Conservation (phyloP, 129 eudicot species). For the Gnaphalium uliginosum region DNA sequence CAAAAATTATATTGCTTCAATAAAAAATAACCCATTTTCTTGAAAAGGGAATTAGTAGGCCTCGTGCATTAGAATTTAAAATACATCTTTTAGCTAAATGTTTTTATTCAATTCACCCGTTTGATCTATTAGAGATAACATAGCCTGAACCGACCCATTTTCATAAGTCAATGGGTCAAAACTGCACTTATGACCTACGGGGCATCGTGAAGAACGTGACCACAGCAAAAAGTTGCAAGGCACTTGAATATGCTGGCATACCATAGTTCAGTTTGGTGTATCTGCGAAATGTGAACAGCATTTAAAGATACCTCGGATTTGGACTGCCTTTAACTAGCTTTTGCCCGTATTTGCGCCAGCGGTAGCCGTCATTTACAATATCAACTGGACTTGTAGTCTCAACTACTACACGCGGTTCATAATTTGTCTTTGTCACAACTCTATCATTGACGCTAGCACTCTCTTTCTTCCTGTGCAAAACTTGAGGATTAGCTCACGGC, state of each 20-base stretch:
- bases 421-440: conserved; percentile 39
- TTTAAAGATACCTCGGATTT: conserved; percentile 58
- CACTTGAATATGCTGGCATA: not conserved
- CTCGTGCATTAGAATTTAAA: not conserved
- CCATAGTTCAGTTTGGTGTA: conserved; percentile 9
- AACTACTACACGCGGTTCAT: conserved; percentile 55
- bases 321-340: conserved; percentile 75
- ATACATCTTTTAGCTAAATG: not conserved
- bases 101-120: not conserved
- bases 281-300: conserved; percentile 6
- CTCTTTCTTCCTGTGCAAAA: conserved; percentile 60
- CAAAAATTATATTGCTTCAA: not conserved
- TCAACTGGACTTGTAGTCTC: conserved; percentile 71
- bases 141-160: not conserved
- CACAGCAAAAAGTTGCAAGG: not conserved
- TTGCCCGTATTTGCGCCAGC: conserved; percentile 93
- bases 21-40: not conserved
- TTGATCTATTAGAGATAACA: not conserved
- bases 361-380: conserved; percentile 73
- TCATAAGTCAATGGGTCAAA: not conserved
- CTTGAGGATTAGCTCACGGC: conserved; percentile 8
- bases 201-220: not conserved
- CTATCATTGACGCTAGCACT: conserved; percentile 27
- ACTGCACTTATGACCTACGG: not conserved
- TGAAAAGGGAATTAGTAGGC: not conserved